Base-by-base conservation (phyloP, 228 moss, liverwort and hornwort species). In the Sphagnum magellanicum region DNA sequence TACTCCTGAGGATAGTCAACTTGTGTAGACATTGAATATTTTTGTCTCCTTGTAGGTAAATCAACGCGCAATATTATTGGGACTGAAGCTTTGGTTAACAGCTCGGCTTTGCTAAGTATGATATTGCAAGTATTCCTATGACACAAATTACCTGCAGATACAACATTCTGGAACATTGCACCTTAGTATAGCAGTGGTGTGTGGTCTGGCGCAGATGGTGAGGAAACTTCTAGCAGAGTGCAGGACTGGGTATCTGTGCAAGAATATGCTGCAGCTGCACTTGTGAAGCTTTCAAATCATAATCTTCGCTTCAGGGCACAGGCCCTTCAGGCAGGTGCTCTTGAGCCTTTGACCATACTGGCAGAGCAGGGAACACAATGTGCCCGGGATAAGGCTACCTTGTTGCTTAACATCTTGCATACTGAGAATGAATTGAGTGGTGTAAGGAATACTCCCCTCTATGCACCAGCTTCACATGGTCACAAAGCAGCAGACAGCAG, bases 191-290 rank as follows among this genome's bases (percentile, higher is more conserved):
- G 32, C 32, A 2, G 32, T 32, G 32, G 51, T 57, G 46, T 5
- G 68, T 5, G 49, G 16, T 6, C 52, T 71, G 71, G 71, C 62
- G 0, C 14, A 67, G 57, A 75, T 81, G 76, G 74, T 15, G 77
- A 74, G 50, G 82, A 84, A 8, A 71, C 82, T 6, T 62, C 66
- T 65, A 76, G 83, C 74, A 64, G 84, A 64, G 71, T 71, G 53
- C 51, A 77, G 9, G 82, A 92, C 16, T 87, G 90, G 97, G 75
- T 69, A n/a, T 82, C 90, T 49, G 90, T 94, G 14, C 82, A 81
- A 68, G 98, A 98, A 74, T 84, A 98, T 70, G 89, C 94, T 9
- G 92, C 89, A 57, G 94, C 98, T 58, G 79, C 92, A 5, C 89
- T 98, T 5, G 74, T 94, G 60, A 90, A 82, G 72, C 81, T 98